Conservation (phyloP, 2,329 filamentous ascomycete species). For the Trichoderma sp. region DNA sequence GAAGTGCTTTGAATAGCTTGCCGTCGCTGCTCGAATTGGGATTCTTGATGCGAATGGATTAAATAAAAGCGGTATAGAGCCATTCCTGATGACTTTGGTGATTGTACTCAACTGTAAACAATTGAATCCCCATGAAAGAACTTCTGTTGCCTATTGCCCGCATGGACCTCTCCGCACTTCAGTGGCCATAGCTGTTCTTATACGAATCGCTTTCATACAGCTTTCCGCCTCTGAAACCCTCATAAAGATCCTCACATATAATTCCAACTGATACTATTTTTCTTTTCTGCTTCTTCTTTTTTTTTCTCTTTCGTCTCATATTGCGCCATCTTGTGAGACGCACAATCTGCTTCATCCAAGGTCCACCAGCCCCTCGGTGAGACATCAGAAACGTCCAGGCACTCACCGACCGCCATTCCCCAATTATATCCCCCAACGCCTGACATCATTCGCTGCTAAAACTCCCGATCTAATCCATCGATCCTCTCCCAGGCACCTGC, state of each 20-base stretch:
- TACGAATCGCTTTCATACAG: not conserved
- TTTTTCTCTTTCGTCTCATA: not conserved
- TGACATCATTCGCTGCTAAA: slow-evolving; percentile 21
- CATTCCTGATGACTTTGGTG: too few species aligned
- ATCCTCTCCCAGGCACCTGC: not conserved
- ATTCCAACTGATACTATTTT: too few species aligned
- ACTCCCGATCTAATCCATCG: not conserved
- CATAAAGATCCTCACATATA: not conserved
- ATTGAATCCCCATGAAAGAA: not conserved
- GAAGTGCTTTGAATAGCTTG: not conserved
- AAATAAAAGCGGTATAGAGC: not conserved
- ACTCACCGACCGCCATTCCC: slow-evolving; percentile 5
- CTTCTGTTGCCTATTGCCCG: not conserved
- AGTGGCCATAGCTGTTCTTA: not conserved
- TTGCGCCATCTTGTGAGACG: not conserved
- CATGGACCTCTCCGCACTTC: not conserved
- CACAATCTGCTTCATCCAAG: not conserved
- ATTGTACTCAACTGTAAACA: too few species aligned
- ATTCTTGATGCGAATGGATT: not conserved
- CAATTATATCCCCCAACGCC: slow-evolving; percentile 7
- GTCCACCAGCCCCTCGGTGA: not conserved
- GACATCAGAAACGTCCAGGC: not conserved
- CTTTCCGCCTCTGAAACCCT: not conserved
- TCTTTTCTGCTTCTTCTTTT: too few species aligned
- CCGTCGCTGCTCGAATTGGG: not conserved